A percentile compares a stretch with the other conserved stretches of the same genome.
Evolutionary conservation across 139 green algal species (phyloP).

Genomic region (Closterium sp.): DNA sequence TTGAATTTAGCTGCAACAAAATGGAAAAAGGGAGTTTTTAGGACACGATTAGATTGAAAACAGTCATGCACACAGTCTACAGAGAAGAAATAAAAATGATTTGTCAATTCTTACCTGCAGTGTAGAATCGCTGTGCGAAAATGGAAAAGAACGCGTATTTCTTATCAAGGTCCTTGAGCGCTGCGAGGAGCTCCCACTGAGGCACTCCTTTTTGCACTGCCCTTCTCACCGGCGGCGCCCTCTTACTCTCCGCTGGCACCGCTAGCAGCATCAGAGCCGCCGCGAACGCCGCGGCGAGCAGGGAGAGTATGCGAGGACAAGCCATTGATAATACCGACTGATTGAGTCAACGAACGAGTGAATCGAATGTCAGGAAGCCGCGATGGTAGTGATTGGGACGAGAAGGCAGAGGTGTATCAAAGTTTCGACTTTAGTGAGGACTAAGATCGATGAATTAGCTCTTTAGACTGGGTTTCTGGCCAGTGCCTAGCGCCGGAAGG

Average conservation of each 20-base stretch:
- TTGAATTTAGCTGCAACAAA: background rate
- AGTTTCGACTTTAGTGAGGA: background rate
- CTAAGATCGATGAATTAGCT: background rate
- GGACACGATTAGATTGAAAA: no score
- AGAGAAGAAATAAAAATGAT: background rate
- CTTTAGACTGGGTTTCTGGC: background rate
- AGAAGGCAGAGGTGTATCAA: background rate
- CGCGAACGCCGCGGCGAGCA: background rate
- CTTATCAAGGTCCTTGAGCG: background rate
- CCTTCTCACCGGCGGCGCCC: background rate
- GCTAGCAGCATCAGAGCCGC: background rate
- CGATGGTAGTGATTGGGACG: no score
- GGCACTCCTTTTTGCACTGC: background rate
- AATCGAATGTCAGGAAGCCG: background rate
- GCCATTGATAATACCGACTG: background rate
- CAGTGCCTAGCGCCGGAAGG: background rate
- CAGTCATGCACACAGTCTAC: background rate
- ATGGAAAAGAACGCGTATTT: background rate
- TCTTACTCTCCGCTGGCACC: background rate
- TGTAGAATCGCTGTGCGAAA: background rate
- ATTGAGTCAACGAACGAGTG: background rate
- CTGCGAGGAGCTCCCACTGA: background rate
- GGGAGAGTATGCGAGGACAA: background rate
- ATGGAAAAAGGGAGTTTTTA: background rate
- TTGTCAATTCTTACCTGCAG: background rate